Base-by-base conservation (phyloP, 1,284 basidiomycete genomes). In the Tylopilus sp. region DNA sequence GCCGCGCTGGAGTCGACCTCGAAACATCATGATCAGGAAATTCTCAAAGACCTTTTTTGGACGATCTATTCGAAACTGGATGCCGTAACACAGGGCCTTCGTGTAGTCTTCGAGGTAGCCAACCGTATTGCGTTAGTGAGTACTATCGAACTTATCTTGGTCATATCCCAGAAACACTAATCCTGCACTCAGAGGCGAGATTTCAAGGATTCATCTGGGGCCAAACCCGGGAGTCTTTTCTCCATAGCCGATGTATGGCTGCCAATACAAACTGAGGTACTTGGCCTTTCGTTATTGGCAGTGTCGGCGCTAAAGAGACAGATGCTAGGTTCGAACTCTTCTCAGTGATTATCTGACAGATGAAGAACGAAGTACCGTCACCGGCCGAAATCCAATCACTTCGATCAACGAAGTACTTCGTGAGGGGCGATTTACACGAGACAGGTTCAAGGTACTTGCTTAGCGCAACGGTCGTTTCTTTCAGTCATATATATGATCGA, bases 1-100 rank as follows among this genome's bases (percentile, higher is more conserved):
- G 86, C 91, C 39, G 89, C 93, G 10, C 80, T 96, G 69, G 93
- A 96, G 73, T 90, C 90, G 6, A 89, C 89, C 38, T 87, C 88
- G 10, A 94, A 93, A 71, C 86, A 90, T 58, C 81, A 87, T 47
- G 92, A 98, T 77, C 91, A 95, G 67, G 94, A 97, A 72, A 90
- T 93, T n/a, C 79, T 99, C 60, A 87, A 86, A 66, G 98, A 99
- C 80, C 85, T 99, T 47, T 99, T 99, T 80, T 99, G 97, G 97
- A 99, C 98, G 6, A 79, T 98, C 22, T 99, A 96, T 77, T 98
- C 96, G 8, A 99, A 99, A 80, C 80, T 99, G 60, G 93, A 97
- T 73, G 98, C 98, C 26, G 94, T 99, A n/a, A 87, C 95, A 44
- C 97, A 99, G 79, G 95, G 96, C 13, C 85, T 99, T 70, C 85